Evolutionary conservation across 176 grass and related monocot genomes (phyloP).

Genomic region (Tillandsia leiboldiana): DNA sequence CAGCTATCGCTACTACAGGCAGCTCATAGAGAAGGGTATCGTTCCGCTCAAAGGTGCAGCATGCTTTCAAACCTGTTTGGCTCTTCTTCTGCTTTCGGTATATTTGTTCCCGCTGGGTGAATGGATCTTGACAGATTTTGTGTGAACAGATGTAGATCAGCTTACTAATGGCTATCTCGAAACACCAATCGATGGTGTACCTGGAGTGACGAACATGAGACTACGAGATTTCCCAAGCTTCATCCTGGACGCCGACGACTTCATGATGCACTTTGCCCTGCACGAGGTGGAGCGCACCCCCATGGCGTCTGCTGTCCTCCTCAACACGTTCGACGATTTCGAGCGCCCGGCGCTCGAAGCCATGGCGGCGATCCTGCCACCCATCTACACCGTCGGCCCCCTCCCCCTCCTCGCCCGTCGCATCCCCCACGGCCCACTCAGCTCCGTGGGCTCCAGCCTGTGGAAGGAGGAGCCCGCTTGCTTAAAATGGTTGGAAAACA

Average conservation of each 20-base stretch:
- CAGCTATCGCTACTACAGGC: constrained; percentile 40
- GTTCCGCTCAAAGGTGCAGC: constrained; percentile 46
- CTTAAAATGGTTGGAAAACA: constrained; percentile 43
- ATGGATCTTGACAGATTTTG: not conserved
- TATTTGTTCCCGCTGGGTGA: no score
- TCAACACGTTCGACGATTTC: constrained; percentile 59
- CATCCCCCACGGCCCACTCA: constrained; percentile 17
- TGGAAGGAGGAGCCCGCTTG: constrained; percentile 56
- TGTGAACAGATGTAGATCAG: constrained; percentile 30
- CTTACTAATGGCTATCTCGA: constrained; percentile 75
- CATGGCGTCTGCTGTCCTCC: constrained; percentile 43
- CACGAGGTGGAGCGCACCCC: constrained; percentile 28
- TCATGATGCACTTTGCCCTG: constrained; percentile 34
- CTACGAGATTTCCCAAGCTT: constrained; percentile 75
- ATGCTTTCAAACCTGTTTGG: not conserved
- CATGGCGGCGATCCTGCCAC: constrained; percentile 32
- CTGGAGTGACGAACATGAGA: constrained; percentile 36
- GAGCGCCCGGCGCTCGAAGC: constrained; percentile 38
- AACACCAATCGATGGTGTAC: constrained; percentile 57
- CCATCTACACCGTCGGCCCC: constrained; percentile 41
- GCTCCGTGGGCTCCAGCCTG: constrained; percentile 35
- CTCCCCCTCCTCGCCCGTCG: constrained; percentile 27
- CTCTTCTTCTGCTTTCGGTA: no score
- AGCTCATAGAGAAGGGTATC: constrained; percentile 41
- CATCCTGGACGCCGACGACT: constrained; percentile 47